Percentiles rank a stretch among this genome's conserved stretches.
These are phyloP conservation scores for Peronosclerospora sorghi DNA, from an alignment of 352 stramenopile genomes.

Conservation along the genomic window DNA sequence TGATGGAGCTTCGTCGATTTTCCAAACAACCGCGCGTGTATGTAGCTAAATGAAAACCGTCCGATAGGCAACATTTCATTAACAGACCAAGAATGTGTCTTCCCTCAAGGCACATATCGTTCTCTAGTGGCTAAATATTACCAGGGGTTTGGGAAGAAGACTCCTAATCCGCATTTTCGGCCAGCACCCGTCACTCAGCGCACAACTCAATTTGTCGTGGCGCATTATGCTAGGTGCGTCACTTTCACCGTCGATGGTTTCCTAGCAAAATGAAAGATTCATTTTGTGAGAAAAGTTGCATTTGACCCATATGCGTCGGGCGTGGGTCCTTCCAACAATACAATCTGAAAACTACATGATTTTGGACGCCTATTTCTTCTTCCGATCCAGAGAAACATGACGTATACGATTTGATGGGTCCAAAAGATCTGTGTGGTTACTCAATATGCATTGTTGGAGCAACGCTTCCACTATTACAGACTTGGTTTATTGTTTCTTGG, in stretches of 20 bases:
- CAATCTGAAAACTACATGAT: conserved; percentile 88
- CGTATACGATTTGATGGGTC: conserved; percentile 48
- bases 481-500: conserved; percentile 84
- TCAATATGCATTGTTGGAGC: conserved; percentile 72
- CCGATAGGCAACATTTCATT: conserved; percentile 76
- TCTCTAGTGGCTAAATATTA: conserved; percentile 73
- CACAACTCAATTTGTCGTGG: conserved; percentile 69
- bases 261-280: conserved; percentile 87
- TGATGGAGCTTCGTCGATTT: conserved; percentile 66
- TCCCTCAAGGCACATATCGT: conserved; percentile 59
- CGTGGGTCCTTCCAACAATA: too few species aligned
- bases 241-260: conserved; percentile 75
- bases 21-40: conserved; percentile 63
- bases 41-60: conserved; percentile 71
- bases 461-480: conserved; percentile 78
- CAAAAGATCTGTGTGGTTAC: conserved; percentile 32
- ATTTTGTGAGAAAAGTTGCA: conserved; percentile 77
- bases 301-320: too few species aligned
- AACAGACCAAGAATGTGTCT: conserved; percentile 73
- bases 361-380: conserved; percentile 80
- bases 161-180: conserved; percentile 39
- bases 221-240: conserved; percentile 78
- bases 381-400: conserved; percentile 56
- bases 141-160: conserved; percentile 56
- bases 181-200: conserved; percentile 36